Evolutionary conservation across 805 yeast genomes (phyloP).

Genomic region (Jamesozyma spencerorum): DNA sequence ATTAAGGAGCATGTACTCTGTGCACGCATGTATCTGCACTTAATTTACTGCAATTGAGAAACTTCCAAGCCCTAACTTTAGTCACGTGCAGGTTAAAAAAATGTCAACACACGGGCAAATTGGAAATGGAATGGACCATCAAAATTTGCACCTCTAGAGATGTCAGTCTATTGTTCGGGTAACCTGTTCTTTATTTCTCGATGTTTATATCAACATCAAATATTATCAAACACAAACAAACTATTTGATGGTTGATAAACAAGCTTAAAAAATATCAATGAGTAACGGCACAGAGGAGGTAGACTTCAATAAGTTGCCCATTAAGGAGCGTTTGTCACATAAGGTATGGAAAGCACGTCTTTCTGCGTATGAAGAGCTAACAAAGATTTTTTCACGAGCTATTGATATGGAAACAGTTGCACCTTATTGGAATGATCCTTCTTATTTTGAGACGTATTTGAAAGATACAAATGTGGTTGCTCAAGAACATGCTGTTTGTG

Average conservation of each 20-base stretch:
- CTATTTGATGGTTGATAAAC: too few species aligned
- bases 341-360: conserved; percentile 84
- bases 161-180: not conserved
- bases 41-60: too few species aligned
- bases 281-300: conserved; percentile 34
- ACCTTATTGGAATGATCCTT: conserved; percentile 42
- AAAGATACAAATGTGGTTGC: conserved; percentile 85
- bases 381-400: conserved; percentile 37
- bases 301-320: conserved; percentile 54
- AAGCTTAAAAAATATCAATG: too few species aligned
- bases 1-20: too few species aligned
- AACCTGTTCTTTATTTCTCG: not conserved
- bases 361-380: conserved; percentile 65
- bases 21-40: too few species aligned
- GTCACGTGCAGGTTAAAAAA: too few species aligned
- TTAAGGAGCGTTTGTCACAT: conserved; percentile 57
- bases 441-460: conserved; percentile 47
- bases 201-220: too few species aligned
- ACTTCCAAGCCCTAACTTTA: too few species aligned
- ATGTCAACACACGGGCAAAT: too few species aligned
- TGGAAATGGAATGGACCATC: too few species aligned
- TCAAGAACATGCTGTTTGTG: conserved; percentile 67
- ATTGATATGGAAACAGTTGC: conserved; percentile 3
- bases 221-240: too few species aligned
- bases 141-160: too few species aligned